These are phyloP conservation scores for Imleria badia DNA, from an alignment of 768 basidiomycete genomes.

Conservation along the genomic window DNA sequence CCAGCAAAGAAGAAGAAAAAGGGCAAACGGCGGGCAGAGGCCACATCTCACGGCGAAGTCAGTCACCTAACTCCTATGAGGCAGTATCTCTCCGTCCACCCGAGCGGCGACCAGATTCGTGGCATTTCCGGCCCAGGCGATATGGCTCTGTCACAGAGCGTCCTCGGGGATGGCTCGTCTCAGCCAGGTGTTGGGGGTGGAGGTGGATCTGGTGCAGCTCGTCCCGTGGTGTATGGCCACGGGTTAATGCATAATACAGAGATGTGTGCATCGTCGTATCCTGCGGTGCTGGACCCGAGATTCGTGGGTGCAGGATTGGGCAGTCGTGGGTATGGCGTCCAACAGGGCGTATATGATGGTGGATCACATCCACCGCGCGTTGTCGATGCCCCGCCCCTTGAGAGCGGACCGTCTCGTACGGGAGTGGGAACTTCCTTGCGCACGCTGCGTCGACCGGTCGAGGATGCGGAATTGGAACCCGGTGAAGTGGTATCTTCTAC, in stretches of 20 bases:
- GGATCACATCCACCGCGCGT: not conserved
- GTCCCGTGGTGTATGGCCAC: not conserved
- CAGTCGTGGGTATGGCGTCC: not conserved
- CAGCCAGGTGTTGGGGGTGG: slow-evolving; percentile 15
- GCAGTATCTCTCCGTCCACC: not conserved
- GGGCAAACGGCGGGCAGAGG: slow-evolving; percentile 27
- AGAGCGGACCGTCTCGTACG: slow-evolving; percentile 6
- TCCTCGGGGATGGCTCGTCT: slow-evolving; percentile 14
- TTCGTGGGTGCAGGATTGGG: not conserved
- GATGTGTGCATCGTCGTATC: slow-evolving; percentile 10
- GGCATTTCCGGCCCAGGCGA: slow-evolving; percentile 15
- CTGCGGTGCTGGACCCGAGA: slow-evolving; percentile 13
- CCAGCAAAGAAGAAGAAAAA: slow-evolving; percentile 29
- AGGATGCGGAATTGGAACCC: slow-evolving; percentile 21
- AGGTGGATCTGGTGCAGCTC: slow-evolving; percentile 21
- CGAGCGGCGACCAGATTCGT: slow-evolving; percentile 17
- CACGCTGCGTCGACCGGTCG: not conserved
- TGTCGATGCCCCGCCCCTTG: not conserved
- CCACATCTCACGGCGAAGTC: slow-evolving; percentile 10
- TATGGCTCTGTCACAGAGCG: slow-evolving; percentile 19
- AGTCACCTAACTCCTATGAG: not conserved
- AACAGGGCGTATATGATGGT: not conserved
- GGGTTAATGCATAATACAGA: not conserved
- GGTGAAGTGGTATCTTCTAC: slow-evolving; percentile 26
- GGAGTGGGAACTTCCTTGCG: not conserved